Percentiles rank a stretch among this genome's conserved stretches.
Conservation (phyloP, 306 rosid species). For the Ormosia semicastrata region DNA sequence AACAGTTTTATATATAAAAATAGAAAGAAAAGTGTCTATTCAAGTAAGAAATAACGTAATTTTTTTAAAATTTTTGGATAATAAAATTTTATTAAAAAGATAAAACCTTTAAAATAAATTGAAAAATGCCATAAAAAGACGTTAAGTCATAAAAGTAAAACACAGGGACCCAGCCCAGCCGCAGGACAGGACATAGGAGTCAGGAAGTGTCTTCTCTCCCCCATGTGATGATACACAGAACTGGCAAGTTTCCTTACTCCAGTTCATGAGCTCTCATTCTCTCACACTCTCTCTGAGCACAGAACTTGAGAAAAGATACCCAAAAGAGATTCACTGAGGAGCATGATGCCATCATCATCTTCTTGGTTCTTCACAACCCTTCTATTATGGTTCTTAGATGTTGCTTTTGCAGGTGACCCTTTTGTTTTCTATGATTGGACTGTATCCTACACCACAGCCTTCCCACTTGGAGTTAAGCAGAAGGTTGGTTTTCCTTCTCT, state of each 20-base stretch:
- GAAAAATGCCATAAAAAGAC: background rate
- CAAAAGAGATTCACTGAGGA: no score
- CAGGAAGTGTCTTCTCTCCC: slow-evolving; percentile 15
- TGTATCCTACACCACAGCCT: slow-evolving; percentile 61
- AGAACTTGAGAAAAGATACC: background rate
- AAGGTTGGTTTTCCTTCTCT: slow-evolving; percentile 68
- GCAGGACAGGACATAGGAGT: background rate
- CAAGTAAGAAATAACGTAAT: no score
- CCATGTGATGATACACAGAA: slow-evolving; percentile 37
- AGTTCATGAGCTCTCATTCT: background rate
- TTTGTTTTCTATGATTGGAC: slow-evolving; percentile 78
- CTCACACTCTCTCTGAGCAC: slow-evolving; percentile 7
- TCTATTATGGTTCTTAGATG: slow-evolving; percentile 35
- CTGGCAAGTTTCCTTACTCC: background rate
- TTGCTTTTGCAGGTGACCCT: slow-evolving; percentile 74
- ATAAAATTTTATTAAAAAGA: no score
- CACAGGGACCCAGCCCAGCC: slow-evolving; percentile 31
- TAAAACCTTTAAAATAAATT: background rate
- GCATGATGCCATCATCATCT: slow-evolving; percentile 40
- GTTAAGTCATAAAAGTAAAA: background rate
- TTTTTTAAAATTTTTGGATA: no score
- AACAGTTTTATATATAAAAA: no score
- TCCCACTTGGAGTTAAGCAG: slow-evolving; percentile 77
- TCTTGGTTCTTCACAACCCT: slow-evolving; percentile 38
- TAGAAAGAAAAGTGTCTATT: no score